Evolutionary conservation across 78 protist genomes (phyloP), one percentile per base, ranked within the genome.

Genomic region (Carpediemonas membranifera): DNA sequence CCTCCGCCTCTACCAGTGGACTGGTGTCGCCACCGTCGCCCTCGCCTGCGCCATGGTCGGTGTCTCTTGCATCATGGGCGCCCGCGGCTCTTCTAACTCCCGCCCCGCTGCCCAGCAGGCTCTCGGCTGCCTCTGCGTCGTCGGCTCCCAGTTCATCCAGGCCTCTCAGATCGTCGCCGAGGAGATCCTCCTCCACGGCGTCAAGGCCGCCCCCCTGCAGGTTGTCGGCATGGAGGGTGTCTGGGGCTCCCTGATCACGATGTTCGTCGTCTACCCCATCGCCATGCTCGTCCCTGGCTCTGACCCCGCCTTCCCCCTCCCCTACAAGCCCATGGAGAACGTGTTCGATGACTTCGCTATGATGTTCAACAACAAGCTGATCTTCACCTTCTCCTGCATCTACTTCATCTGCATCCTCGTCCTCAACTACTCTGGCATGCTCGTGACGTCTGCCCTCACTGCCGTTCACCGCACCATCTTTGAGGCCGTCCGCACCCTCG

Each of bases 221-320:
- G 18, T 76, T 65, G 80, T 76, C 21, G 80, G 80, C 35, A 11
- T 76, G 9, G 80, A 76, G 37, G 80, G 80, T 37, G 28, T 76
- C 36, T 76, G 67, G 64, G 80, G 80, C 24, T 5, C 2, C 18
- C 7, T 76, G 11, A 3, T 76, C 51, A n/a, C 56, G 25, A 0
- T 9, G 28, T 7, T 19, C 25, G 2, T 37, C 59, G 3, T 58
- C 53, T 13, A 44, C 14, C 67, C 58, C 25, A 9, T 68, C 43
- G 65, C 36, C n/a, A 25, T 14, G 28, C n/a, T 7, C 3, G 34
- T 66, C 53, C 59, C 71, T 51, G 31, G 56, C 13, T 16, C 19
- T 16, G 71, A 57, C 30, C n/a, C 52, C 5, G 25, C 52, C 3
- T 55, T 55, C 16, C 69, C 44, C 25, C 30, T 64, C 54, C 18